Conservation (phyloP, 129 eudicot genomes). For the Chrysanthemum lavandulifolium region DNA sequence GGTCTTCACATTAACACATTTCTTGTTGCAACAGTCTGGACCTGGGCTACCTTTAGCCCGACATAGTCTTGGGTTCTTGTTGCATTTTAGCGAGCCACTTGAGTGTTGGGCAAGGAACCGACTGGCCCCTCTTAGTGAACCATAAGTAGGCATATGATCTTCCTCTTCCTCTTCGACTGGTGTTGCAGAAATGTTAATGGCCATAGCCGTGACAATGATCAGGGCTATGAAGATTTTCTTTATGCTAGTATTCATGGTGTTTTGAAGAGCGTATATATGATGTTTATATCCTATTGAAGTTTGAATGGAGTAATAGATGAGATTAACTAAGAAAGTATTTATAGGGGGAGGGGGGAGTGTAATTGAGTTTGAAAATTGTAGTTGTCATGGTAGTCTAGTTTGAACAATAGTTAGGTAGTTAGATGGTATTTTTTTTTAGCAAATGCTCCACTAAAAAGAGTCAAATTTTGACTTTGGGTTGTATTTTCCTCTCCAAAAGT, state of each 20-base stretch:
- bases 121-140: slow-evolving; percentile 37
- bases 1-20: slow-evolving; percentile 52
- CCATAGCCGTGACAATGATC: slow-evolving; percentile 34
- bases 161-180: slow-evolving; percentile 20
- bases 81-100: slow-evolving; percentile 39
- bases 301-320: not conserved
- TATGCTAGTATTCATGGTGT: slow-evolving; percentile 20
- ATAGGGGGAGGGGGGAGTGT: not conserved
- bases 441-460: slow-evolving; percentile 28
- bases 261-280: not conserved
- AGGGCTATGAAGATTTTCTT: slow-evolving; percentile 19
- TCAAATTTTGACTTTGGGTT: slow-evolving; percentile 24
- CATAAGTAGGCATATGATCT: slow-evolving; percentile 22
- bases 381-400: slow-evolving; percentile 17
- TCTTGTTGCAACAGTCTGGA: slow-evolving; percentile 65
- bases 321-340: not conserved
- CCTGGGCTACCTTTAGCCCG: slow-evolving; percentile 49
- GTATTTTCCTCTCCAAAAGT: not conserved
- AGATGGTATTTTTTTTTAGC: slow-evolving; percentile 34
- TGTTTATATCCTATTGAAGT: slow-evolving; percentile 4
- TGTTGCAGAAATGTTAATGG: slow-evolving; percentile 32
- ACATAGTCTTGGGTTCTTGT: slow-evolving; percentile 64
- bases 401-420: slow-evolving; percentile 35
- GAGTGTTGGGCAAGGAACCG: slow-evolving; percentile 38
- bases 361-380: not conserved